Base-by-base conservation (phyloP, 805 yeast species). In the Ascoidea rubescens region DNA sequence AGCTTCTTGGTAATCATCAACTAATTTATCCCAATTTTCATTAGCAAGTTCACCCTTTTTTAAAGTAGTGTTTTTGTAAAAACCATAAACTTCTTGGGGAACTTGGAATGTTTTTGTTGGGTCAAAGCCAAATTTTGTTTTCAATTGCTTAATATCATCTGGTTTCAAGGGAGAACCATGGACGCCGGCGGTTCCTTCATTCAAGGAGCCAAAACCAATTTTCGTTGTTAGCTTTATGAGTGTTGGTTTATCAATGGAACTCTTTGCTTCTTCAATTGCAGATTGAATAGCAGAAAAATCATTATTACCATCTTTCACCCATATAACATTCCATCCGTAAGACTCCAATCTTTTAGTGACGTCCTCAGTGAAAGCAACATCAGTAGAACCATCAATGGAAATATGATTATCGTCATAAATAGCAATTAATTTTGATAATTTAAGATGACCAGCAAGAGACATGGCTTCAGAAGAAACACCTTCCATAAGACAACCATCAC, bases 401-500 rank as follows among this genome's bases (percentile, higher is more conserved):
- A 91, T 90, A 67, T 82, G 83, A 83, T 91, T 91, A 75, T 89
- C 96, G 69, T 91, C 99, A 80, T 90, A 91, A 73, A 91, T 80
- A 56, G 91, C 89, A 70, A 91, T 88, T 74, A 91, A 80, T 76
- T 90, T 90, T 69, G 86, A 87, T 69, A 91, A 81, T 76, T 88
- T 78, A 70, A 91, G 77, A 73, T 91, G 99, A 64, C 99, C 99
- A 58, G 99, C 99, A 56, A 90, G 72, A 44, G 99, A 91, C 61
- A 79, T 78, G 53, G 96, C 93, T 77, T 91, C 99, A 55, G 93
- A 80, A 56, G 96, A 78, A 57, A 91, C 88, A 79, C 99, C 99
- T 77, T 91, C 99, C 89, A 84, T 84, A 76, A 91, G 77, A 76
- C 99, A 91, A 63, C 98, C 99, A 63, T 91, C 99, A 74, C 99